Conservation (phyloP, 2,329 filamentous ascomycete species). For the Plectosphaerella sp. region DNA sequence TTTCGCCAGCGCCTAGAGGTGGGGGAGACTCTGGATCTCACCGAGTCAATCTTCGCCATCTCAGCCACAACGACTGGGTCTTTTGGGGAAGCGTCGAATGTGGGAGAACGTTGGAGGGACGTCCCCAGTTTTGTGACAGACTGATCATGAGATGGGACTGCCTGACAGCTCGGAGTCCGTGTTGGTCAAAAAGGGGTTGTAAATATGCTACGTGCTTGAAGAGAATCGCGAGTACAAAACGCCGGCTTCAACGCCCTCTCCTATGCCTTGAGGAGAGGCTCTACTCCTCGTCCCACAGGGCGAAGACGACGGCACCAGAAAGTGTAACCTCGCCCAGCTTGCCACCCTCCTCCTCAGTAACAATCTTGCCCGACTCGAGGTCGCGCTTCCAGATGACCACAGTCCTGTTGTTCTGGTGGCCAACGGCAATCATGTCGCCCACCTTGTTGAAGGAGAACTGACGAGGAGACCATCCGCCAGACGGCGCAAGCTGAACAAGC, state of each 20-base stretch:
- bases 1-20: background rate
- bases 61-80: constrained; percentile 1
- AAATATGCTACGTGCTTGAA: too few species aligned
- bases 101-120: too few species aligned
- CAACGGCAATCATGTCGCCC: constrained; percentile 10
- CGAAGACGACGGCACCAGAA: constrained; percentile 12
- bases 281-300: constrained; percentile 12
- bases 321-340: constrained; percentile 11
- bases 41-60: constrained; percentile 8
- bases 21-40: background rate
- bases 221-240: too few species aligned
- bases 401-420: constrained; percentile 12
- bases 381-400: constrained; percentile 13
- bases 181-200: too few species aligned
- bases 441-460: constrained; percentile 13
- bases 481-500: constrained; percentile 11
- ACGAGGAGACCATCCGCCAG: constrained; percentile 11
- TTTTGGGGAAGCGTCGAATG: too few species aligned
- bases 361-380: constrained; percentile 9
- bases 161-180: too few species aligned
- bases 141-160: too few species aligned
- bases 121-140: too few species aligned
- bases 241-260: too few species aligned
- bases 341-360: constrained; percentile 13
- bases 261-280: background rate